A percentile compares a stretch with the other conserved stretches of the same genome.
These are phyloP conservation scores for Neoboletus magnificus DNA, from an alignment of 768 basidiomycete species.

Conservation along the genomic window DNA sequence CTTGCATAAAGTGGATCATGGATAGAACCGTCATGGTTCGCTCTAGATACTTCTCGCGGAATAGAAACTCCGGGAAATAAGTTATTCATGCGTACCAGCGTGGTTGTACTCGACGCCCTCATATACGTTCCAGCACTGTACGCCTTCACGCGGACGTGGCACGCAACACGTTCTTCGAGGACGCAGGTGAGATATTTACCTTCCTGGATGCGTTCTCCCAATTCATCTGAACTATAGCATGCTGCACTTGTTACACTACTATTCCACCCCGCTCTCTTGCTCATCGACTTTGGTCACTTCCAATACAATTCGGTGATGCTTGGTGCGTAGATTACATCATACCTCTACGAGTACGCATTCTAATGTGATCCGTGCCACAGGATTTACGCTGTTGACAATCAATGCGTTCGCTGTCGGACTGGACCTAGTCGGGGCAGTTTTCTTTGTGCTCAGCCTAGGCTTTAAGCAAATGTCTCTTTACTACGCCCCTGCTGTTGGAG, in stretches of 20 bases:
- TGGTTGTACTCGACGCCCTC: conserved; percentile 62
- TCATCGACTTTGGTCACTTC: conserved; percentile 92
- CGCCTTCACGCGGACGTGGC: conserved; percentile 64
- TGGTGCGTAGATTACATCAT: conserved; percentile 41
- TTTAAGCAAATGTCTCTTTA: conserved; percentile 98
- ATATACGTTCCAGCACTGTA: conserved; percentile 75
- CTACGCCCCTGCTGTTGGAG: conserved; percentile 89
- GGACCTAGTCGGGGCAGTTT: conserved; percentile 74
- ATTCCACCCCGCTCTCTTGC: conserved; percentile 77
- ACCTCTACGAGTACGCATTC: neutral
- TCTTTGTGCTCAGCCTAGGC: conserved; percentile 79
- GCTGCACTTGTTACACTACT: conserved; percentile 67
- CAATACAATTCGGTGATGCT: conserved; percentile 97
- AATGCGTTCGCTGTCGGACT: conserved; percentile 64
- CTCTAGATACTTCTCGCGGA: conserved; percentile 64
- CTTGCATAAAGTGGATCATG: conserved; percentile 41
- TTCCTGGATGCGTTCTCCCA: neutral
- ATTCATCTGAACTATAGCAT: conserved; percentile 27
- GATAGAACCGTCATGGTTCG: conserved; percentile 65
- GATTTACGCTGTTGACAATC: conserved; percentile 65
- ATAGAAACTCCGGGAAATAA: conserved; percentile 64
- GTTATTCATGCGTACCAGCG: conserved; percentile 78
- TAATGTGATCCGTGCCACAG: conserved; percentile 32
- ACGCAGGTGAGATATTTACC: conserved; percentile 57
- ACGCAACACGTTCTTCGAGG: conserved; percentile 64